Evolutionary conservation across 371 early-diverging fungal genomes (phyloP), one percentile per base, ranked within the genome.

Genomic region (Haplosporangium sp.): DNA sequence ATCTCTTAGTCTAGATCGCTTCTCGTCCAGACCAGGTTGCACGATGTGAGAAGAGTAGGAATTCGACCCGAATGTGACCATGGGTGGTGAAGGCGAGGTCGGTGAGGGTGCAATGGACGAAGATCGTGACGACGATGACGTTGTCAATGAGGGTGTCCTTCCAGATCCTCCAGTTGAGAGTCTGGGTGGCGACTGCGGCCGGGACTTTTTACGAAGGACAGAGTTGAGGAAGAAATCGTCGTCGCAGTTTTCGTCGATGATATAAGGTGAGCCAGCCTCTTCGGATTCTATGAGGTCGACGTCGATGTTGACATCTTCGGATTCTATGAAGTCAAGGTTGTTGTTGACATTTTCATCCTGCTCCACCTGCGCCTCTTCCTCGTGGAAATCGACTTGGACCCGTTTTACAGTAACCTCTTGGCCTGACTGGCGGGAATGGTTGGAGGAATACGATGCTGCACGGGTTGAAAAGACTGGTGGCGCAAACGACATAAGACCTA

Each of bases 211-310:
- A 38, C 55, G 70, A 21, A 67, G 64, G 40, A 74, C 75, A 11
- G 75, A 74, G 41, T 74, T 74, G 21, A 61, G 45, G 69, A 74
- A 74, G 29, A 74, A 74, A 43, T 74, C 75, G 37, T 74, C 75
- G 20, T 74, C 75, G 41, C 74, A 74, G 50, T 64, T 57, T 43
- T 74, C 75, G 43, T 73, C 73, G 18, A 74, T 74, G 64, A 55
- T 74, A 47, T 74, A 74, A 11, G 75, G 66, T 13, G 75, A 74
- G 12, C 46, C 20, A 41, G 57, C 10, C 1, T 7, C 54, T 12
- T 54, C 16, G 13, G 48, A 40, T 5, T 46, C 5, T 21, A 14
- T 16, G n/a, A 40, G 13, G 13, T 48, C 20, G 5, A 48, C 10
- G 23, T 57, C 5, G 46, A 1, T 59, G 59, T 13, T 47, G 23